phyloP scores from a whole-genome alignment of 495 filamentous ascomycete species.

The Aspergillus affinis region DNA sequence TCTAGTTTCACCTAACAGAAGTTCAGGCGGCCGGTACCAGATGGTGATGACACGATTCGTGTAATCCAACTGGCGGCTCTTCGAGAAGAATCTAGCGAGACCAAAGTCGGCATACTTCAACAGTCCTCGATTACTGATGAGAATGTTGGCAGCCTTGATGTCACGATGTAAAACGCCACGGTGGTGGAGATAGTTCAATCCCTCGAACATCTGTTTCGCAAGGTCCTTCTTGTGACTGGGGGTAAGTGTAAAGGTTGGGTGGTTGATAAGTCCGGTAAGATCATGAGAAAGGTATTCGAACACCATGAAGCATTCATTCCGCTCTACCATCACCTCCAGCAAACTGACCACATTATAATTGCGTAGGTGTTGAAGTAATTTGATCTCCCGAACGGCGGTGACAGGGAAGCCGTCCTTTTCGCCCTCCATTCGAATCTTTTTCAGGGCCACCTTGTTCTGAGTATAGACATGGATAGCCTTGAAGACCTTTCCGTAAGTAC shows the following conservation, averaged over 20 bases:
- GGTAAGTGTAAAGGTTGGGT: constrained; percentile 87
- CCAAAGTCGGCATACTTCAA: constrained; percentile 97
- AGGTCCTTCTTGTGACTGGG: constrained; percentile 90
- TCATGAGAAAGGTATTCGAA: constrained; percentile 99
- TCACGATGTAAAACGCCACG: constrained; percentile 93
- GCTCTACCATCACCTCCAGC: constrained; percentile 94
- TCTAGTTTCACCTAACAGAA: constrained; percentile 89
- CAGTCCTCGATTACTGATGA: constrained; percentile 83
- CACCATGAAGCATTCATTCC: constrained; percentile 99
- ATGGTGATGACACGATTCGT: constrained; percentile 97
- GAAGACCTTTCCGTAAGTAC: constrained; percentile 97
- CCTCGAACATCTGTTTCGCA: constrained; percentile 90
- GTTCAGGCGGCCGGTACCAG: constrained; percentile 94
- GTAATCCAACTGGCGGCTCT: constrained; percentile 89
- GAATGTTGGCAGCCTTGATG: constrained; percentile 92
- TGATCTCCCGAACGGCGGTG: constrained; percentile 95
- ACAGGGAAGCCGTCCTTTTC: constrained; percentile 98
- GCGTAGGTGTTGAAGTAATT: constrained; percentile 89
- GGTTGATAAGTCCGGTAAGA: constrained; percentile 82
- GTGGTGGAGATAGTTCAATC: constrained; percentile 90
- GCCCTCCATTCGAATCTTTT: constrained; percentile 93
- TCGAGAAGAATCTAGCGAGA: constrained; percentile 94
- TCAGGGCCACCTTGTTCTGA: constrained; percentile 83
- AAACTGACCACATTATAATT: constrained; percentile 83
- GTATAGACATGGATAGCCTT: constrained; percentile 97